Conservation (phyloP, 179 eudicot genomes). For the Sideroxylon spinosum region DNA sequence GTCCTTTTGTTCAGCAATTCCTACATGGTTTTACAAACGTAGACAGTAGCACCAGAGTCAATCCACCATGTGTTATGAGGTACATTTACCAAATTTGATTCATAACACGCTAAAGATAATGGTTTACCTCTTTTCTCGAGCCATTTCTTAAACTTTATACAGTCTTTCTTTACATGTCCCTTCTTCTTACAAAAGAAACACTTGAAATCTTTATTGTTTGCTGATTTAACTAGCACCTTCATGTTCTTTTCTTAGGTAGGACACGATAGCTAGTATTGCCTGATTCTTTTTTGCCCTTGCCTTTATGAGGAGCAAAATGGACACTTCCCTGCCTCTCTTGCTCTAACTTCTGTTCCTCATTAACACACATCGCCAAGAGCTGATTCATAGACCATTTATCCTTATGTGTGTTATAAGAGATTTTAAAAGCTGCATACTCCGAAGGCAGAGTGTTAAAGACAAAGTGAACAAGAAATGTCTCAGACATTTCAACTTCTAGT, state of each 20-base stretch:
- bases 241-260: background rate
- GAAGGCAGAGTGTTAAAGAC: background rate
- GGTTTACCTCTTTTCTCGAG: background rate
- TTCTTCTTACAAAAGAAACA: background rate
- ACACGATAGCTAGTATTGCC: too few species aligned
- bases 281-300: background rate
- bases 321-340: background rate
- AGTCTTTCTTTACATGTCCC: background rate
- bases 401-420: conserved; percentile 7
- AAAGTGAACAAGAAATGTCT: background rate
- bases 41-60: background rate
- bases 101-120: background rate
- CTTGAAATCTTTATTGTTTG: background rate
- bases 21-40: background rate
- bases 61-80: background rate
- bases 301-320: background rate
- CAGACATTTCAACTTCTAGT: background rate
- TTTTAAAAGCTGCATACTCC: background rate
- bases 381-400: conserved; percentile 1
- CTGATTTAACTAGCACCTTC: background rate
- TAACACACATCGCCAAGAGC: conserved; percentile 3
- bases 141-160: background rate
- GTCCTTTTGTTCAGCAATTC: background rate
- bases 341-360: background rate
- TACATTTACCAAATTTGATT: background rate